A percentile compares a stretch with the other conserved stretches of the same genome.
Evolutionary conservation across 768 basidiomycete species (phyloP).

Genomic region (Termitomyces sp.): DNA sequence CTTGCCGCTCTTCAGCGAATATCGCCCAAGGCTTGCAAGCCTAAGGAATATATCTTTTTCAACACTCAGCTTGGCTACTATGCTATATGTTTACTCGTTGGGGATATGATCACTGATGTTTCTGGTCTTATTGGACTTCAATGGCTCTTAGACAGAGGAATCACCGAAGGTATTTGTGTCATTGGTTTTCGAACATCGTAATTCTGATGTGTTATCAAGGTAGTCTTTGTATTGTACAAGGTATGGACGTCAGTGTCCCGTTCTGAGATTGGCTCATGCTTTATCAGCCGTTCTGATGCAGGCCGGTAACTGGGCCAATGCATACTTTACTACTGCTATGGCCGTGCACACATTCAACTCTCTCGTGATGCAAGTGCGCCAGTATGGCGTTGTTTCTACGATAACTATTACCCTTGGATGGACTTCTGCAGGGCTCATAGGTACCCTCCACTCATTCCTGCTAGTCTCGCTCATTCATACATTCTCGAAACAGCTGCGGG

Average conservation of each 20-base stretch:
- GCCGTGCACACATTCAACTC: constrained; percentile 66
- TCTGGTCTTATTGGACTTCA: constrained; percentile 49
- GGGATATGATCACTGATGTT: constrained; percentile 46
- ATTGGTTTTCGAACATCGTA: not conserved
- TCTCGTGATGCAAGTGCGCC: constrained; percentile 50
- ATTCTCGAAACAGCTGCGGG: constrained; percentile 21
- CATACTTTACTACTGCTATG: constrained; percentile 61
- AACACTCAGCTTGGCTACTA: constrained; percentile 68
- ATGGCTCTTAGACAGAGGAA: constrained; percentile 40
- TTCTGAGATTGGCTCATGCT: not conserved
- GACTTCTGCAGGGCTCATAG: constrained; percentile 39
- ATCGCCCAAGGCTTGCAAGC: constrained; percentile 16
- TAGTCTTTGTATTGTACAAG: constrained; percentile 51
- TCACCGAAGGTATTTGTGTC: constrained; percentile 39
- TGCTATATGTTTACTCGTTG: constrained; percentile 54
- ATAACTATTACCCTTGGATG: constrained; percentile 46
- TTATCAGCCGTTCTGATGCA: constrained; percentile 49
- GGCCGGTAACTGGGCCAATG: constrained; percentile 52
- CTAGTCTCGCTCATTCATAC: not conserved
- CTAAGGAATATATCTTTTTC: constrained; percentile 57
- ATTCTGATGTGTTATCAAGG: constrained; percentile 23
- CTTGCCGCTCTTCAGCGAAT: constrained; percentile 32
- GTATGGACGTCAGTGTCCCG: constrained; percentile 24
- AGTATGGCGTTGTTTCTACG: constrained; percentile 41
- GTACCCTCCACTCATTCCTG: constrained; percentile 26